Percentiles rank a stretch among this genome's conserved stretches.
Conservation (phyloP, 208 protist species). For the Trypanosomatidae sp. region DNA sequence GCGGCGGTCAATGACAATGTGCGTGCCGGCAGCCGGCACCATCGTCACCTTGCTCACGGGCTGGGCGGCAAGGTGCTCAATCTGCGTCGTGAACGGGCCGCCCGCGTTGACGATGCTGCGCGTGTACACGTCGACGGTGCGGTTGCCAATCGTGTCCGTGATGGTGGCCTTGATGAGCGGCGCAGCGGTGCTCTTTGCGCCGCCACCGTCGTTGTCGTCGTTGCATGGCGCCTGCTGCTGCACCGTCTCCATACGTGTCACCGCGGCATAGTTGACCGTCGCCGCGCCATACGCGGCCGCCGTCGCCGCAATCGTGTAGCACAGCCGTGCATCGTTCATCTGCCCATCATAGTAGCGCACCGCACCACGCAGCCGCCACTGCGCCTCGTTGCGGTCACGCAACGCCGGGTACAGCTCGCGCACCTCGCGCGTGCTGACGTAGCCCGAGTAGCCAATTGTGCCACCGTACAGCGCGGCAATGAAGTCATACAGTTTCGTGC, state of each 20-base stretch:
- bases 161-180: slow-evolving; percentile 57
- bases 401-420: slow-evolving; percentile 71
- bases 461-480: slow-evolving; percentile 66
- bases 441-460: slow-evolving; percentile 72
- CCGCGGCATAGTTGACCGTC: slow-evolving; percentile 90
- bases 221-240: background rate
- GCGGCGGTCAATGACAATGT: slow-evolving; percentile 72
- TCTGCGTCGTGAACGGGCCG: slow-evolving; percentile 69
- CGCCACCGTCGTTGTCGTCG: slow-evolving; percentile 14
- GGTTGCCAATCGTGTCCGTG: slow-evolving; percentile 54
- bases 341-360: slow-evolving; percentile 94
- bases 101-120: slow-evolving; percentile 86
- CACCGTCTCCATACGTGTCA: slow-evolving; percentile 39
- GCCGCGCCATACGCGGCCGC: slow-evolving; percentile 82
- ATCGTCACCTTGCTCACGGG: slow-evolving; percentile 26
- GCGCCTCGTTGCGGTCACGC: slow-evolving; percentile 23
- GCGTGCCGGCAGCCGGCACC: slow-evolving; percentile 67
- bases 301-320: slow-evolving; percentile 87
- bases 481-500: slow-evolving; percentile 85
- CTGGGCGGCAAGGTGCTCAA: slow-evolving; percentile 71
- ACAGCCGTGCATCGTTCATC: slow-evolving; percentile 95
- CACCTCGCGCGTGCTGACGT: slow-evolving; percentile 61
- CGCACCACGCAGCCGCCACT: slow-evolving; percentile 67
- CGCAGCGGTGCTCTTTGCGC: slow-evolving; percentile 24
- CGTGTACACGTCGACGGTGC: slow-evolving; percentile 61